These are phyloP conservation scores for Scleromitrula shiraiana DNA, from an alignment of 2,329 filamentous ascomycete genomes.

Conservation along the genomic window DNA sequence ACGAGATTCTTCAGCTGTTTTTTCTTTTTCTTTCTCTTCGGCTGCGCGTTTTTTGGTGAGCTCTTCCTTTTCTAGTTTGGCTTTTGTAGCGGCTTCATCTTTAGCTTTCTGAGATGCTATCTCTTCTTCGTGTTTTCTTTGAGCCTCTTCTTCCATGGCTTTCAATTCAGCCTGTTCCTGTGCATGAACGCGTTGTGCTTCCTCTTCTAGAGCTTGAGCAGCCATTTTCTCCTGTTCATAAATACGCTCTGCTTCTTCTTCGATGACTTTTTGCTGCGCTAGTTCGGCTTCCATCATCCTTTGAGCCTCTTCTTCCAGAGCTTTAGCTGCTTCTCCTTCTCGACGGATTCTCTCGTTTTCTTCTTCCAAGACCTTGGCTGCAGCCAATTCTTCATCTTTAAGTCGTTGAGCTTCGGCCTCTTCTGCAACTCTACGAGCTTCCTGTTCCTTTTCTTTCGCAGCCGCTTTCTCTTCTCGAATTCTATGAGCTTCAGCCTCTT, in stretches of 20 bases:
- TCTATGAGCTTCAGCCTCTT: not conserved
- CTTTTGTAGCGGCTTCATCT: constrained; percentile 35
- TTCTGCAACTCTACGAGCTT: not conserved
- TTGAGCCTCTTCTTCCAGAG: not conserved
- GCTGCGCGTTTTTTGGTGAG: constrained; percentile 44
- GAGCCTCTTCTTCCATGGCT: constrained; percentile 25
- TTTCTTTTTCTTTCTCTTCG: constrained; percentile 42
- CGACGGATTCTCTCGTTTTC: not conserved
- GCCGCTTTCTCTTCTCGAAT: not conserved
- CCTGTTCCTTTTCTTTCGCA: not conserved
- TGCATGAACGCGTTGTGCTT: constrained; percentile 3
- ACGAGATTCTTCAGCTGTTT: constrained; percentile 39
- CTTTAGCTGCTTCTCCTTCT: not conserved
- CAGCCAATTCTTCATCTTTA: not conserved
- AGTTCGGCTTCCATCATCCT: not conserved
- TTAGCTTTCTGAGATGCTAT: constrained; percentile 18
- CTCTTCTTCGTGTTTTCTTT: constrained; percentile 4
- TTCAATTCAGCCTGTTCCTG: constrained; percentile 1
- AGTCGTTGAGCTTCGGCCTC: not conserved
- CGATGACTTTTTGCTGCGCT: not conserved
- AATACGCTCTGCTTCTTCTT: not conserved
- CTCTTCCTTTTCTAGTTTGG: constrained; percentile 2
- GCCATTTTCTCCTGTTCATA: not conserved
- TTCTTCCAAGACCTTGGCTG: not conserved
- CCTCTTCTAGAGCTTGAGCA: not conserved